These are phyloP conservation scores for Phytophthora cactorum DNA, from an alignment of 352 stramenopile genomes.

Conservation along the genomic window DNA sequence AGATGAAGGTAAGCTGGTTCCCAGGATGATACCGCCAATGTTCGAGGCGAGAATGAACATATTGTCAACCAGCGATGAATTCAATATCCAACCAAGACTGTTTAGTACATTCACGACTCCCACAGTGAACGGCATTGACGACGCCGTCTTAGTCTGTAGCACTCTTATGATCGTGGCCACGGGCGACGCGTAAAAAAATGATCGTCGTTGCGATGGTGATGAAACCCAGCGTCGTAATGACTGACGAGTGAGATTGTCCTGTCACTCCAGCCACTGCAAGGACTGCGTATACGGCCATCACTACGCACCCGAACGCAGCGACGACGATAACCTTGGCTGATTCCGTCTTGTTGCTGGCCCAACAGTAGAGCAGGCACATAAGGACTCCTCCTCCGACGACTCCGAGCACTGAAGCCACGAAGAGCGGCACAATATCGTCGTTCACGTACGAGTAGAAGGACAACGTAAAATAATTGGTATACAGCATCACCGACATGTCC, in stretches of 20 bases:
- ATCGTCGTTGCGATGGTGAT: slow-evolving; percentile 58
- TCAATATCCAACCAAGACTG: slow-evolving; percentile 53
- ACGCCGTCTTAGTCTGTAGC: slow-evolving; percentile 45
- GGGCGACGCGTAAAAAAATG: slow-evolving; percentile 56
- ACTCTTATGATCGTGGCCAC: slow-evolving; percentile 55
- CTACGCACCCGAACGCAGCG: slow-evolving; percentile 27
- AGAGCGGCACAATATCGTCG: slow-evolving; percentile 27
- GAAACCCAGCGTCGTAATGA: slow-evolving; percentile 52
- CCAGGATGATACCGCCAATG: not conserved
- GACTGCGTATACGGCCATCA: slow-evolving; percentile 36
- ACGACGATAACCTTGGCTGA: not conserved
- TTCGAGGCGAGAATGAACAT: slow-evolving; percentile 57
- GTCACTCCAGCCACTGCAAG: slow-evolving; percentile 41
- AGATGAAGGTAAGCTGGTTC: not conserved
- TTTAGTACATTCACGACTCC: slow-evolving; percentile 45
- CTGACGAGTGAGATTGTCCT: slow-evolving; percentile 27
- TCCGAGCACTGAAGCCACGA: slow-evolving; percentile 21
- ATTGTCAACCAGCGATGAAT: slow-evolving; percentile 32
- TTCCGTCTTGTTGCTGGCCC: slow-evolving; percentile 10
- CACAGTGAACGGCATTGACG: slow-evolving; percentile 57
- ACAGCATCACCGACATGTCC: slow-evolving; percentile 33
- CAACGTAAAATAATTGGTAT: slow-evolving; percentile 32
- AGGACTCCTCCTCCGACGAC: slow-evolving; percentile 15
- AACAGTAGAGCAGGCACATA: slow-evolving; percentile 23
- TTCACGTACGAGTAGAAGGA: slow-evolving; percentile 32